phyloP scores from a whole-genome alignment of 2,329 filamentous ascomycete species.

The Fusarium falciforme region DNA sequence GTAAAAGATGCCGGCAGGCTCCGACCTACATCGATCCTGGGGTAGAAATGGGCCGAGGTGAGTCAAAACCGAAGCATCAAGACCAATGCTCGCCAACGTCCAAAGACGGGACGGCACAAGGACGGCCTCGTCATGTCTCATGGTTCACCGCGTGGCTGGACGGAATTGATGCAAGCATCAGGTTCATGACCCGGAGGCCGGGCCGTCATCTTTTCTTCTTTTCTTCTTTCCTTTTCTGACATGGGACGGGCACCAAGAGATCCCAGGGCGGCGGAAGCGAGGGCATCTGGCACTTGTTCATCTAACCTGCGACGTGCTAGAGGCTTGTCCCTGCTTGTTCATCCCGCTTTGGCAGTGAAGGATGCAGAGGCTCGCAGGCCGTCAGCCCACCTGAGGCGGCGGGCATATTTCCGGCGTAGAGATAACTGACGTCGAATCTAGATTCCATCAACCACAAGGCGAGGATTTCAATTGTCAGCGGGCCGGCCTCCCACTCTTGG shows the following conservation, averaged over 20 bases:
- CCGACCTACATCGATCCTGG: conserved; percentile 15
- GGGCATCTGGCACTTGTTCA: conserved; percentile 26
- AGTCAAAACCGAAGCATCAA: not conserved
- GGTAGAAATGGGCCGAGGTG: conserved; percentile 16
- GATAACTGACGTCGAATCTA: conserved; percentile 37
- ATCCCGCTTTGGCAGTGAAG: conserved; percentile 15
- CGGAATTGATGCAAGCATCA: conserved; percentile 29
- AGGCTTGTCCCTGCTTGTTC: conserved; percentile 24
- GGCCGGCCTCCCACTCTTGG: conserved; percentile 30
- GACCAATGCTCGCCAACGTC: conserved; percentile 1
- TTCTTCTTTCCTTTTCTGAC: conserved; percentile 23
- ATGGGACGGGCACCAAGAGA: conserved; percentile 19
- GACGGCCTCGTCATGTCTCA: conserved; percentile 2
- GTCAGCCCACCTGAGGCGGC: conserved; percentile 17
- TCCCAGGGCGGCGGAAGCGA: conserved; percentile 35
- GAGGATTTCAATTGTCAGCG: conserved; percentile 37
- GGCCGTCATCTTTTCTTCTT: not conserved
- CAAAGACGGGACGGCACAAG: conserved; percentile 10
- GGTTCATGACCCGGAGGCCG: conserved; percentile 18
- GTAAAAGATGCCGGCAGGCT: not conserved
- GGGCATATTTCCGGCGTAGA: conserved; percentile 27
- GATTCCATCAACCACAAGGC: conserved; percentile 46
- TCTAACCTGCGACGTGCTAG: conserved; percentile 42
- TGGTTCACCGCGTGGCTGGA: not conserved
- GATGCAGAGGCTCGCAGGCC: conserved; percentile 15